Evolutionary conservation across 176 grass and related monocot genomes (phyloP).

Genomic region (Areca catechu): DNA sequence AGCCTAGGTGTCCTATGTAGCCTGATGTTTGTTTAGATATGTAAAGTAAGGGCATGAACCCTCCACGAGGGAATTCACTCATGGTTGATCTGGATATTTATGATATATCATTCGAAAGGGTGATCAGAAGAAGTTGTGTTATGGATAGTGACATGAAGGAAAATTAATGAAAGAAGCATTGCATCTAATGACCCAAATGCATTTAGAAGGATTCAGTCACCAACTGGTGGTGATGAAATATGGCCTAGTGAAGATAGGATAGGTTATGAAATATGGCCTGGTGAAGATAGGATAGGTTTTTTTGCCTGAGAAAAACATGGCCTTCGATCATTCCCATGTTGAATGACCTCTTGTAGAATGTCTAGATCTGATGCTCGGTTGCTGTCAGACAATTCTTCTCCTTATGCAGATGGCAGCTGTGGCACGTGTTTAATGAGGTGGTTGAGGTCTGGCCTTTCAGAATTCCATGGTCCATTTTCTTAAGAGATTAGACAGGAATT

Average conservation of each 20-base stretch:
- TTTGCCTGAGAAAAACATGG: conserved; percentile 20
- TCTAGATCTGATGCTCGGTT: conserved; percentile 20
- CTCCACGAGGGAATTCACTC: conserved; percentile 13
- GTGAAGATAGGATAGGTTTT: too few species aligned
- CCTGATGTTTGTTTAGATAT: conserved; percentile 22
- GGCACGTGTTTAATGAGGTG: conserved; percentile 37
- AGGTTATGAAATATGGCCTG: too few species aligned
- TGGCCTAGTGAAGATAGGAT: conserved; percentile 17
- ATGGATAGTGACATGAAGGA: conserved; percentile 27
- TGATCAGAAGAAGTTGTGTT: conserved; percentile 5
- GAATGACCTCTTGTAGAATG: conserved; percentile 27
- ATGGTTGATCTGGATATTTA: conserved; percentile 15
- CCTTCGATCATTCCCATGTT: conserved; percentile 15
- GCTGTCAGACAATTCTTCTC: background rate
- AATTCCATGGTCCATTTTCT: conserved; percentile 24
- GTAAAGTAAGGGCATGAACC: conserved; percentile 18
- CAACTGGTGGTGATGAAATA: conserved; percentile 17
- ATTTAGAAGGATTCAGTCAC: conserved; percentile 51
- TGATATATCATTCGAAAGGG: conserved; percentile 6
- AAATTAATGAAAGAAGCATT: conserved; percentile 30
- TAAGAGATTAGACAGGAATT: conserved; percentile 25
- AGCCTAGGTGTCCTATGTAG: conserved; percentile 23
- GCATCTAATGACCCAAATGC: conserved; percentile 21
- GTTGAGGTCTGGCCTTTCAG: conserved; percentile 12
- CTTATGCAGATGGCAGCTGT: background rate